phyloP scores from a whole-genome alignment of 2,329 filamentous ascomycete species.

The Colletotrichum sp. region DNA sequence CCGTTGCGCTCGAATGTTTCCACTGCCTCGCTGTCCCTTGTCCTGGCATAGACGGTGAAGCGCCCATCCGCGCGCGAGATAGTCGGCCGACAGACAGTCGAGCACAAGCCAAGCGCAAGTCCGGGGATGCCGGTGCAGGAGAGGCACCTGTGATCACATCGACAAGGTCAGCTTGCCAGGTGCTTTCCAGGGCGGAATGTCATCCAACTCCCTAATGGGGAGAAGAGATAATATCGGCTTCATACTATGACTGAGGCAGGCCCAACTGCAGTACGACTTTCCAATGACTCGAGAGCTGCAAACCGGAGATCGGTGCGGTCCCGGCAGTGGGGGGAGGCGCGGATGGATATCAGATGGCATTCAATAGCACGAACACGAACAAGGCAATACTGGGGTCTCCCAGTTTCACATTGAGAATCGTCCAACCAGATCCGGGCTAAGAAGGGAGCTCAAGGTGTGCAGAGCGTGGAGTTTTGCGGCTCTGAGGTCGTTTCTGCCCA shows the following conservation, averaged over 20 bases:
- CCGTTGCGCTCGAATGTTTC: neutral
- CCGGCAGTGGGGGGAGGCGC: slow-evolving; percentile 1
- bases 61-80: neutral
- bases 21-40: neutral
- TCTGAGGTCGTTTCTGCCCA: neutral
- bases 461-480: slow-evolving; percentile 2
- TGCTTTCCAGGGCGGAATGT: neutral
- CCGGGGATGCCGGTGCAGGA: neutral
- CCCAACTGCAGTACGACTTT: neutral
- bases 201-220: neutral
- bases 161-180: neutral
- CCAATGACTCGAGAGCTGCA: neutral
- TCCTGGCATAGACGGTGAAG: neutral
- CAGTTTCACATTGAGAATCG: slow-evolving; percentile 15
- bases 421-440: neutral
- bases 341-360: neutral
- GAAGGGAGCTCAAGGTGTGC: neutral
- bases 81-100: neutral
- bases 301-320: neutral
- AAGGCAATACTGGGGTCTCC: neutral
- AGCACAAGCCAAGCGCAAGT: neutral
- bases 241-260: neutral
- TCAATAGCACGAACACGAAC: neutral
- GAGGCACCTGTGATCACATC: neutral
- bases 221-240: neutral